Conservation (phyloP, 768 basidiomycete genomes). For the Panaeolus cyanescens region DNA sequence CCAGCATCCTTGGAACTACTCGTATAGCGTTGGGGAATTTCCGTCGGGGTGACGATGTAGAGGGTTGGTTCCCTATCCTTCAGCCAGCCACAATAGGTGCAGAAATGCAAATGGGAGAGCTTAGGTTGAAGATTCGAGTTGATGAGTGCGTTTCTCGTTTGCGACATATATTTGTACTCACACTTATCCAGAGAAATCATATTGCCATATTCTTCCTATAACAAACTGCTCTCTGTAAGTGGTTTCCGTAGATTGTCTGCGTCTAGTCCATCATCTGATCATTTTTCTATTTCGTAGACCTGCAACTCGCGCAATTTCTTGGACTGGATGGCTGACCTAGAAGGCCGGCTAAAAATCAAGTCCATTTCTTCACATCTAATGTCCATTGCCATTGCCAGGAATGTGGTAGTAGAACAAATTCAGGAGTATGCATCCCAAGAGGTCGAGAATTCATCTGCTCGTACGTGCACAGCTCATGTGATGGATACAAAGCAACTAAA, state of each 20-base stretch:
- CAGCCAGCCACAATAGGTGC: slow-evolving; percentile 46
- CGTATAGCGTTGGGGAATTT: slow-evolving; percentile 71
- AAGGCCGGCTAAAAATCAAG: slow-evolving; percentile 67
- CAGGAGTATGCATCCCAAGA: slow-evolving; percentile 70
- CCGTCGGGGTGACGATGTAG: slow-evolving; percentile 69
- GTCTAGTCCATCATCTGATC: slow-evolving; percentile 10
- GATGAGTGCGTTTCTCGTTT: slow-evolving; percentile 58
- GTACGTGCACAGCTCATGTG: slow-evolving; percentile 38
- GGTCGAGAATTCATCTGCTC: slow-evolving; percentile 66
- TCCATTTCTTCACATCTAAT: slow-evolving; percentile 62
- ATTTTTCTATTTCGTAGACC: slow-evolving; percentile 32
- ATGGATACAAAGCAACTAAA: slow-evolving; percentile 7
- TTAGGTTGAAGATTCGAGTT: slow-evolving; percentile 71
- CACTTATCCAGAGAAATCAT: slow-evolving; percentile 66
- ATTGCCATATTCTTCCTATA: slow-evolving; percentile 67
- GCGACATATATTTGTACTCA: slow-evolving; percentile 1
- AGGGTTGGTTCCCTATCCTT: slow-evolving; percentile 86
- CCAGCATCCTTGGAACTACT: slow-evolving; percentile 58
- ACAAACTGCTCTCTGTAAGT: slow-evolving; percentile 58
- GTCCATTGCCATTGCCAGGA: slow-evolving; percentile 68
- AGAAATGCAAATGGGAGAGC: slow-evolving; percentile 71
- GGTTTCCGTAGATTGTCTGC: not conserved
- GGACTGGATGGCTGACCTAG: slow-evolving; percentile 75
- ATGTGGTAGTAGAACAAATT: slow-evolving; percentile 66
- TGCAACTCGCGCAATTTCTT: slow-evolving; percentile 64